phyloP scores from a whole-genome alignment of 768 basidiomycete genomes.

The Epithele typhae region DNA sequence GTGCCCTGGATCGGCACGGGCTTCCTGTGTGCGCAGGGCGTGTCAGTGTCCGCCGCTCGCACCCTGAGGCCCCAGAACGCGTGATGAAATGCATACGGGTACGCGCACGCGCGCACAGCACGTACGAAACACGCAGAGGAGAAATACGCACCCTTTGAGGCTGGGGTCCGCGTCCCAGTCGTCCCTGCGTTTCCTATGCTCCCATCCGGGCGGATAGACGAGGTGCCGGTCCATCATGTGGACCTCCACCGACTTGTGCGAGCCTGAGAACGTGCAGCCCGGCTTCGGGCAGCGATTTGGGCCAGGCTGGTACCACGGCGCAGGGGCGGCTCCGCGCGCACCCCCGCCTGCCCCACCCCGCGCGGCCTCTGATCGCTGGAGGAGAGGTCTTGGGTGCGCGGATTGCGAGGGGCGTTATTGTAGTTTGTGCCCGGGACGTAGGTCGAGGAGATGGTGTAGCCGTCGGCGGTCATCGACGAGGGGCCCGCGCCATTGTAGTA shows the following conservation, averaged over 20 bases:
- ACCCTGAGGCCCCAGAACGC: no score
- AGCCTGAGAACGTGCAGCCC: conserved; percentile 67
- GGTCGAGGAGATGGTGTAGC: conserved; percentile 31
- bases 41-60: no score
- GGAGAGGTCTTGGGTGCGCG: background rate
- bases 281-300: conserved; percentile 53
- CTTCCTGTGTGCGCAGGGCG: conserved; percentile 56
- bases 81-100: no score
- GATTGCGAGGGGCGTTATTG: background rate
- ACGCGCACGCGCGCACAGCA: no score
- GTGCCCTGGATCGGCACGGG: conserved; percentile 77
- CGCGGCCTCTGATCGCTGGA: conserved; percentile 1
- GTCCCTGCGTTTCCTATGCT: conserved; percentile 44
- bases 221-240: conserved; percentile 93
- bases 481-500: conserved; percentile 12
- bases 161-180: conserved; percentile 85
- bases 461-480: conserved; percentile 25
- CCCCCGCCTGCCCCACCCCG: background rate
- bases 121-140: background rate
- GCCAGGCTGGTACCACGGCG: conserved; percentile 71
- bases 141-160: conserved; percentile 59
- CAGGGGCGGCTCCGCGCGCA: no score
- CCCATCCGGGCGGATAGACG: conserved; percentile 74
- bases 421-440: conserved; percentile 21
- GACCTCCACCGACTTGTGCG: conserved; percentile 63